These are phyloP conservation scores for Phanerochaete sordida DNA, from an alignment of 768 basidiomycete species.

Conservation along the genomic window DNA sequence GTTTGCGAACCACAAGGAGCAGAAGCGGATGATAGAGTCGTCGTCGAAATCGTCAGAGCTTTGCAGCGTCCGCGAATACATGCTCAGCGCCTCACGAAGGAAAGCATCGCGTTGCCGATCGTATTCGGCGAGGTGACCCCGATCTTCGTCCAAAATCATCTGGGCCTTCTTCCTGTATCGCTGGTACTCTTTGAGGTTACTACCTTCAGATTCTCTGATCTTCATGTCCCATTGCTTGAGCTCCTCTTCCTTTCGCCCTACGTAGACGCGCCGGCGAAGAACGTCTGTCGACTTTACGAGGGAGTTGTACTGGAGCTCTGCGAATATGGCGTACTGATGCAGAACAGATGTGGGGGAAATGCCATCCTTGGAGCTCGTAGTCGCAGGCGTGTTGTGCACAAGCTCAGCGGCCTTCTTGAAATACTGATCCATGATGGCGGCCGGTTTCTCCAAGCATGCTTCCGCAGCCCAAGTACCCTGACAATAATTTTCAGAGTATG, in stretches of 20 bases:
- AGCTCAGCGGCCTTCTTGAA: conserved; percentile 61
- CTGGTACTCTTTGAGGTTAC: conserved; percentile 15
- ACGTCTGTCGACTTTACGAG: conserved; percentile 68
- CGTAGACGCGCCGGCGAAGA: conserved; percentile 64
- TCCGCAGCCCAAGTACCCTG: conserved; percentile 91
- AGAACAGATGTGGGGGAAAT: conserved; percentile 42
- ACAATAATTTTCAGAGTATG: background rate
- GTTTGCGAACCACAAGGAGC: conserved; percentile 90
- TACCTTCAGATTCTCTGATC: conserved; percentile 20
- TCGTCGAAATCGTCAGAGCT: conserved; percentile 72
- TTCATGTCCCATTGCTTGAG: conserved; percentile 49
- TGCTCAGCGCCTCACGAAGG: conserved; percentile 71
- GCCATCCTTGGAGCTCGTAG: background rate
- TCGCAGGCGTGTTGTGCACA: conserved; percentile 13
- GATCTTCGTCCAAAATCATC: conserved; percentile 52
- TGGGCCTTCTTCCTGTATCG: conserved; percentile 41
- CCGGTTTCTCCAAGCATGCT: conserved; percentile 78
- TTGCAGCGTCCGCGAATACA: conserved; percentile 79
- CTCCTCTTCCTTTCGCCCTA: conserved; percentile 69
- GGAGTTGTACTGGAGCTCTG: conserved; percentile 80
- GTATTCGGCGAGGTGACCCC: conserved; percentile 37
- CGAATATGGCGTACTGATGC: conserved; percentile 83
- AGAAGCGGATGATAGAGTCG: conserved; percentile 74
- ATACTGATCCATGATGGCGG: conserved; percentile 62
- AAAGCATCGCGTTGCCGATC: conserved; percentile 51